Conservation (phyloP, 1,284 basidiomycete species). For the Sanghuangporus weigelae region DNA sequence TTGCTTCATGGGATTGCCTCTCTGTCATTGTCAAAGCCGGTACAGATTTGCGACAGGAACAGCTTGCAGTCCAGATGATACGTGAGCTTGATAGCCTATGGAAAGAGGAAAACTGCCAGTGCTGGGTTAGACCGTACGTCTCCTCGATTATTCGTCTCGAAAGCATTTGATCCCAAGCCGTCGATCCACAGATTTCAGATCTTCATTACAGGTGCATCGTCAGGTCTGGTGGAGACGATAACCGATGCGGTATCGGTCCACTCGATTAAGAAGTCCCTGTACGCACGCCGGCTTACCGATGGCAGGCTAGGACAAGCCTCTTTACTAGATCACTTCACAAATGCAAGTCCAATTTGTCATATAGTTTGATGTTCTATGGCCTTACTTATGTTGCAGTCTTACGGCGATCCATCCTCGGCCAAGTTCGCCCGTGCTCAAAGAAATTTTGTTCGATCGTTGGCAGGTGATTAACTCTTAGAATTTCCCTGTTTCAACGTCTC, state of each 20-base stretch:
- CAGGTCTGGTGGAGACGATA: conserved; percentile 92
- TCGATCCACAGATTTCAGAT: conserved; percentile 55
- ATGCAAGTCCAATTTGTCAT: conserved; percentile 43
- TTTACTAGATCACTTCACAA: conserved; percentile 84
- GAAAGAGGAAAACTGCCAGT: conserved; percentile 86
- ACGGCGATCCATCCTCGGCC: conserved; percentile 83
- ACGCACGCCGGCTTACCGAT: conserved; percentile 79
- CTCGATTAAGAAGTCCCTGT: conserved; percentile 98
- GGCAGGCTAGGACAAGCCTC: conserved; percentile 83
- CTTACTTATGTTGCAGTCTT: conserved; percentile 50
- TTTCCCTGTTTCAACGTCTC: not conserved
- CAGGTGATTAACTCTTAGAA: conserved; percentile 43
- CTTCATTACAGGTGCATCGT: conserved; percentile 88
- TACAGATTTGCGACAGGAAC: conserved; percentile 95
- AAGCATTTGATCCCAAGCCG: not conserved
- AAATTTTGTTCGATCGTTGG: conserved; percentile 93
- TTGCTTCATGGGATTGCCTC: conserved; percentile 84
- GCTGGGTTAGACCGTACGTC: conserved; percentile 89
- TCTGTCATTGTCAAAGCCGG: conserved; percentile 99
- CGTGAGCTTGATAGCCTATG: conserved; percentile 92
- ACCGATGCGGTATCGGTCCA: conserved; percentile 98
- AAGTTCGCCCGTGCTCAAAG: conserved; percentile 82
- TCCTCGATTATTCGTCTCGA: not conserved
- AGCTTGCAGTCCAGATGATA: conserved; percentile 94
- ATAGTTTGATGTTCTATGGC: not conserved